Conservation (phyloP, 306 rosid genomes). For the Cicer cuneatum region DNA sequence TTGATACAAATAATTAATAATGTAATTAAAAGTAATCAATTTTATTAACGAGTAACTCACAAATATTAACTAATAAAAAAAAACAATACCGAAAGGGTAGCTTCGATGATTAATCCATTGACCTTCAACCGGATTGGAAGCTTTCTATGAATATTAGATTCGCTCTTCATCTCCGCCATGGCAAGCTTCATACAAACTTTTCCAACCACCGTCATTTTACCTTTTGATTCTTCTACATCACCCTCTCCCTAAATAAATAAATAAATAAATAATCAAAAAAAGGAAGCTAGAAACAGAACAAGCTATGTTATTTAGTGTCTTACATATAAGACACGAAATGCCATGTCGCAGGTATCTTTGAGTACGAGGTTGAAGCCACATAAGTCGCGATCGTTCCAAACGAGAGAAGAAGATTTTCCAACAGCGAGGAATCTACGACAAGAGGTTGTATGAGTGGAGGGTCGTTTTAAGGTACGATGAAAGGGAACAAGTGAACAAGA, state of each 20-base stretch:
- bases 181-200: conserved; percentile 51
- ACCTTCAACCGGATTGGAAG: conserved; percentile 59
- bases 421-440: neutral
- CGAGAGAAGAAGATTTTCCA: conserved; percentile 18
- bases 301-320: neutral
- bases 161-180: conserved; percentile 45
- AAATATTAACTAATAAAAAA: too few species aligned
- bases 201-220: conserved; percentile 56
- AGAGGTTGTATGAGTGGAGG: conserved; percentile 44
- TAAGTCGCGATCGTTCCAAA: conserved; percentile 56
- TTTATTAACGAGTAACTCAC: too few species aligned
- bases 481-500: conserved; percentile 50
- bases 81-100: conserved; percentile 73
- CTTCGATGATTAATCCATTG: conserved; percentile 55
- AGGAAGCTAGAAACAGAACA: neutral
- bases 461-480: conserved; percentile 44
- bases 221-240: conserved; percentile 35
- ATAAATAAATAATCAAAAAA: neutral
- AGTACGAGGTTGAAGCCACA: conserved; percentile 36
- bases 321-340: conserved; percentile 65
- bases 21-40: too few species aligned
- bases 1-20: too few species aligned
- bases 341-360: conserved; percentile 47
- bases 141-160: conserved; percentile 42
- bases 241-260: conserved; percentile 48